Evolutionary conservation across 257 asterid genomes (phyloP).

Genomic region (Solanum raphanifolium): DNA sequence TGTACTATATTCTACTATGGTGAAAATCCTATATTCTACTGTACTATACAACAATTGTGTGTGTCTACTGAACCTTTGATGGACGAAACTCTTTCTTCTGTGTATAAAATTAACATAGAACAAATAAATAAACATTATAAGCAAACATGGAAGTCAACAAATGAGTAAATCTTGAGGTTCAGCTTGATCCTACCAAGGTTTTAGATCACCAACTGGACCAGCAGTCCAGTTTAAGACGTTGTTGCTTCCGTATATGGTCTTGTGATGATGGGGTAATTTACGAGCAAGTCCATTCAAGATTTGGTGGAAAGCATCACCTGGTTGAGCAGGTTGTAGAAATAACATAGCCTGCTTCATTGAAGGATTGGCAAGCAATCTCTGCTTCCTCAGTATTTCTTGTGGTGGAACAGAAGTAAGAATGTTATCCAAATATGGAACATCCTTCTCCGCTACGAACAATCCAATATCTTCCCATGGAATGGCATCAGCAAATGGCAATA

Average conservation of each 20-base stretch:
- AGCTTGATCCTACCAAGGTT: background rate
- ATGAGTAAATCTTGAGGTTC: background rate
- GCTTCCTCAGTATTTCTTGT: conserved; percentile 11
- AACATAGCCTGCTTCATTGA: conserved; percentile 51
- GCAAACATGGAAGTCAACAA: background rate
- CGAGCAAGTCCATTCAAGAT: background rate
- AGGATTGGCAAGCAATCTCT: conserved; percentile 31
- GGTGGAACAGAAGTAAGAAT: conserved; percentile 41
- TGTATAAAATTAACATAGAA: background rate
- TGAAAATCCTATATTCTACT: background rate
- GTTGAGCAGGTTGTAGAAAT: conserved; percentile 35
- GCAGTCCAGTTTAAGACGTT: conserved; percentile 38
- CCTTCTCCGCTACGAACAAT: conserved; percentile 35
- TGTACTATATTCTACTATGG: too few species aligned
- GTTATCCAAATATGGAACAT: conserved; percentile 41
- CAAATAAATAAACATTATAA: background rate
- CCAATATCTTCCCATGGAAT: conserved; percentile 53
- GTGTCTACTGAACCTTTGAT: background rate
- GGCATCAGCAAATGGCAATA: conserved; percentile 23
- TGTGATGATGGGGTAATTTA: conserved; percentile 27
- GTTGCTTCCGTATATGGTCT: conserved; percentile 12
- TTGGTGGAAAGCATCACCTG: background rate
- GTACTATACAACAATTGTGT: background rate
- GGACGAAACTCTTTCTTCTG: background rate
- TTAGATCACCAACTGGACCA: conserved; percentile 33